These are phyloP conservation scores for Boletus insuetus DNA, from an alignment of 768 basidiomycete genomes.

Conservation along the genomic window DNA sequence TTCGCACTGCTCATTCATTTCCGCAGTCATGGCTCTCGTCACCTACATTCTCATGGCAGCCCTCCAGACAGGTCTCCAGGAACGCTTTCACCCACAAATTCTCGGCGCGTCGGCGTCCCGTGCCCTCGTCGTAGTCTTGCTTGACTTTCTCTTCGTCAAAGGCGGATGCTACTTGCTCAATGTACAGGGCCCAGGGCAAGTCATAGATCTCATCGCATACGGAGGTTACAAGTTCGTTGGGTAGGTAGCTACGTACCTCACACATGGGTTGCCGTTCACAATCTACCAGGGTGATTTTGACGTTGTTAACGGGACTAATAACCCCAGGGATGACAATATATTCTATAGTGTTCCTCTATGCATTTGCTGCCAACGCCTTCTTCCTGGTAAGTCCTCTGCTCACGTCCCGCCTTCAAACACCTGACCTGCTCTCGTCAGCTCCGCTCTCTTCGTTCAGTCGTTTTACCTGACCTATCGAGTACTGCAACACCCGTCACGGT, in stretches of 20 bases:
- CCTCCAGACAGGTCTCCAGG: constrained; percentile 76
- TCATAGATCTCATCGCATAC: constrained; percentile 85
- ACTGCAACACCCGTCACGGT: constrained; percentile 52
- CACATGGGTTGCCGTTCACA: neutral
- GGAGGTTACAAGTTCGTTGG: constrained; percentile 98
- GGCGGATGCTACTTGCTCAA: constrained; percentile 92
- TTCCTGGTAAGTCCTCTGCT: constrained; percentile 66
- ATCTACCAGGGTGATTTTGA: constrained; percentile 71
- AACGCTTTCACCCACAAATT: constrained; percentile 84
- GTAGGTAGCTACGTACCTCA: constrained; percentile 38
- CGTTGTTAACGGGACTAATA: constrained; percentile 70
- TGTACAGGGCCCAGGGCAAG: constrained; percentile 67
- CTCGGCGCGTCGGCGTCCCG: constrained; percentile 85
- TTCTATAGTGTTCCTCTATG: constrained; percentile 74
- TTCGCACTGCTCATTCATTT: constrained; percentile 10
- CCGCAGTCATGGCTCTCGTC: constrained; percentile 87
- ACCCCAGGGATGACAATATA: constrained; percentile 61
- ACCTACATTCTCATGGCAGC: constrained; percentile 93
- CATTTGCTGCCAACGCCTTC: constrained; percentile 87
- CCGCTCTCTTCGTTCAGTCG: constrained; percentile 87
- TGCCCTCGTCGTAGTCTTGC: constrained; percentile 76
- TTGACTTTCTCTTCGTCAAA: constrained; percentile 89
- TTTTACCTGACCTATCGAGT: constrained; percentile 72
- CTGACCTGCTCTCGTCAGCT: constrained; percentile 51
- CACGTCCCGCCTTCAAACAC: neutral